Evolutionary conservation across 768 basidiomycete genomes (phyloP), one percentile per base, ranked within the genome.

Genomic region (Neoboletus subvelutipes): DNA sequence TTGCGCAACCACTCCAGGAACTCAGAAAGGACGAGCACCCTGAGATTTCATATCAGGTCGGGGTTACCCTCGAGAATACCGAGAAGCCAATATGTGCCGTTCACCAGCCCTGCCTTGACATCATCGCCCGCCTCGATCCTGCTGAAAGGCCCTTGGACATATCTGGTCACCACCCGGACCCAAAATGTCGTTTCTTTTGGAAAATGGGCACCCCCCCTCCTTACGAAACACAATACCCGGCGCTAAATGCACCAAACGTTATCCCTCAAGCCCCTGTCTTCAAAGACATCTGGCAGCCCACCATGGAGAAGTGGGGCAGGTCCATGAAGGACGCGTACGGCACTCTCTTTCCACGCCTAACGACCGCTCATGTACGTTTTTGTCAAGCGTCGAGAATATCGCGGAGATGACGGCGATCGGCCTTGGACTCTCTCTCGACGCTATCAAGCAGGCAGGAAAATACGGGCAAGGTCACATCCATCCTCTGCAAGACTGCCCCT

Each of bases 151-250:
- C 95, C 8, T 72, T 98, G 50, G 95, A 98, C 71, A 86, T 91
- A 55, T 77, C 79, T 28, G 87, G 79, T 7, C 88, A 92, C 60
- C 79, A 82, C 8, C 91, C 93, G 1, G 95, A 98, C 71, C 95
- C 95, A 0, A 98, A 98, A 72, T 96, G 92, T 70, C 82, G 95
- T 59, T 97, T 93, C 77, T 94, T 94, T 75, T 93, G 89, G 86
- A 88, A 80, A 66, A 92, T 93, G 90, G 78, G 79, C 59, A 80
- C 83, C 55, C 74, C 73, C 15, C 89, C 90, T 1, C 90, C 91
- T 5, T 92, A 93, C 61, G 75, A 86, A 63, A 92, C 91, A 0
- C 77, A 80, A 51, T 97, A 87, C 67, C 91, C 92, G 0, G 80
- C 76, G 0, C 72, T 93, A 54, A 90, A 92, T 63, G 87, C 91